Percentiles rank a stretch among this genome's conserved stretches.
Evolutionary conservation across 2,329 filamentous ascomycete genomes (phyloP).

Genomic region (Neospermospora avenae): DNA sequence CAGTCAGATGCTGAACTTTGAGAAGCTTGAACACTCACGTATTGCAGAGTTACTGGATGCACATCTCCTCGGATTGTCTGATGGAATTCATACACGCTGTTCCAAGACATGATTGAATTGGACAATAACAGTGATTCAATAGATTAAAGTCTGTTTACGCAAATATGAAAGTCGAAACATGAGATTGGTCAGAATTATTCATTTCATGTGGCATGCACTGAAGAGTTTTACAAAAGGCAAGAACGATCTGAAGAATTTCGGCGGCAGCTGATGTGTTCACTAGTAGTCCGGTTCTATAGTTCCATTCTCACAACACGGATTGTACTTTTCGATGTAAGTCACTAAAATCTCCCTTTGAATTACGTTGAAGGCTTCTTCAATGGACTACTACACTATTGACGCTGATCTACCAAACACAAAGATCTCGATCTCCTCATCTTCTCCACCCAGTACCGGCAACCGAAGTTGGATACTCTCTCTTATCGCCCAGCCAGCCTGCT

Average conservation of each 20-base stretch:
- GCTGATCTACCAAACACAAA: slow-evolving; percentile 25
- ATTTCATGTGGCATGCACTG: too few relatives aligned
- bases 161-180: neutral
- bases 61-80: neutral
- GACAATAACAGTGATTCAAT: neutral
- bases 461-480: slow-evolving; percentile 20
- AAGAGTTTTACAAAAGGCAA: too few relatives aligned
- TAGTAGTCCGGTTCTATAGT: too few relatives aligned
- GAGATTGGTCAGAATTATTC: neutral
- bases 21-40: neutral
- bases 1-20: neutral
- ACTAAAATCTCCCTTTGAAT: too few relatives aligned
- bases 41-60: neutral
- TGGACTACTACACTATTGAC: neutral
- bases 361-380: neutral
- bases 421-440: slow-evolving; percentile 31
- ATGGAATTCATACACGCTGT: neutral
- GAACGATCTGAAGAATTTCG: too few relatives aligned
- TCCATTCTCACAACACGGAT: too few relatives aligned
- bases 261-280: too few relatives aligned
- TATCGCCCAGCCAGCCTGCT: slow-evolving; percentile 25
- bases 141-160: neutral
- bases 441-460: slow-evolving; percentile 26
- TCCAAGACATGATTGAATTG: neutral
- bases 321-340: too few relatives aligned